Conservation (phyloP, 1,139 yeast genomes). For the Yamadazyma triangularis region DNA sequence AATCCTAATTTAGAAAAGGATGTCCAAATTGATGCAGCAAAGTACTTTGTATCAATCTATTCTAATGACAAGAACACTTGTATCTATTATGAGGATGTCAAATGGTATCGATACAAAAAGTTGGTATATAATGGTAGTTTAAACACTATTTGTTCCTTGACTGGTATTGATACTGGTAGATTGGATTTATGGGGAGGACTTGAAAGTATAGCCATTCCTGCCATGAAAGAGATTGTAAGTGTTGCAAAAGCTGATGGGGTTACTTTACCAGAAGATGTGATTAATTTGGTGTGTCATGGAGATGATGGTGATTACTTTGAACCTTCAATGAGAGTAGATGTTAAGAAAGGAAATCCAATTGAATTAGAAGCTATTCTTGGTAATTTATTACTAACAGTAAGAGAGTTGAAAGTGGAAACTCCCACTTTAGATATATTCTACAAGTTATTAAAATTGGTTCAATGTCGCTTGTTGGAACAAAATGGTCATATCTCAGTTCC, state of each 20-base stretch:
- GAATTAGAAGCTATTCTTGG: conserved; percentile 29
- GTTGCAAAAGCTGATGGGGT: conserved; percentile 60
- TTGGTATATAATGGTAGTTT: conserved; percentile 32
- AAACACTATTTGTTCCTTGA: conserved; percentile 30
- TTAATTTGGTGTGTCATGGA: conserved; percentile 21
- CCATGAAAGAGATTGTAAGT: conserved; percentile 59
- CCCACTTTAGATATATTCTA: conserved; percentile 26
- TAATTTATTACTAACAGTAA: conserved; percentile 13
- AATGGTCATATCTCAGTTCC: conserved; percentile 9
- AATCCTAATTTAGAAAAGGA: conserved; percentile 11
- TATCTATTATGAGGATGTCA: conserved; percentile 42
- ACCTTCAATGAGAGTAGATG: conserved; percentile 36
- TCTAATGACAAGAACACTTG: conserved; percentile 29
- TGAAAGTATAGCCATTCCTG: conserved; percentile 35
- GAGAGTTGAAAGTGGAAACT: conserved; percentile 12
- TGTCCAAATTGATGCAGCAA: conserved; percentile 21
- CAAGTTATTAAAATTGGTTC: conserved; percentile 33
- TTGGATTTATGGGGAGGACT: conserved; percentile 14
- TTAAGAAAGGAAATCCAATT: conserved; percentile 22
- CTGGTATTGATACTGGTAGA: conserved; percentile 26
- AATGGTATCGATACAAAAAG: conserved; percentile 58
- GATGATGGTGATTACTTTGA: conserved; percentile 54
- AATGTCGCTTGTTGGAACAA: conserved; percentile 16
- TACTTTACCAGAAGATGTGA: conserved; percentile 4
- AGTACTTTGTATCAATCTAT: conserved; percentile 47